These are phyloP conservation scores for Globisporangium barbulae DNA, from an alignment of 352 stramenopile species.

Conservation along the genomic window DNA sequence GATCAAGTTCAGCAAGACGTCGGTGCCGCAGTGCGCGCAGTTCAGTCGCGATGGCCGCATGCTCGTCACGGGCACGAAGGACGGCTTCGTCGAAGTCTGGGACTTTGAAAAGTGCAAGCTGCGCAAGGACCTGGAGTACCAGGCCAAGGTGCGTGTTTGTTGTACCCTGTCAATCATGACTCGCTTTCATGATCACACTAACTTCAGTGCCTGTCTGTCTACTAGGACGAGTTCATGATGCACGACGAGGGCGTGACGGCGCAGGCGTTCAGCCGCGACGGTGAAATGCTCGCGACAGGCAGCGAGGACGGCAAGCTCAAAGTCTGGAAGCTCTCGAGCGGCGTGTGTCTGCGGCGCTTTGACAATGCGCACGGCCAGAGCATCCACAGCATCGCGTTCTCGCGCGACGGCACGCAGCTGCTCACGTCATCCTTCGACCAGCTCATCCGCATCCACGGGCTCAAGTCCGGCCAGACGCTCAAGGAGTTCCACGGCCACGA, in stretches of 20 bases:
- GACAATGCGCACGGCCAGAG: slow-evolving; percentile 74
- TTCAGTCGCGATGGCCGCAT: slow-evolving; percentile 89
- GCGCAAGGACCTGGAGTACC: slow-evolving; percentile 92
- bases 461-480: slow-evolving; percentile 90
- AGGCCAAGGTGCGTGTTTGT: slow-evolving; percentile 57
- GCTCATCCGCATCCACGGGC: slow-evolving; percentile 90
- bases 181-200: background rate
- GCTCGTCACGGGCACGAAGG: slow-evolving; percentile 91
- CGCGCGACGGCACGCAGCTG: slow-evolving; percentile 88
- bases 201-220: background rate
- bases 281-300: slow-evolving; percentile 84
- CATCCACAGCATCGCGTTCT: slow-evolving; percentile 89
- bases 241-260: slow-evolving; percentile 86
- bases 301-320: slow-evolving; percentile 87
- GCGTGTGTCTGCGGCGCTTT: slow-evolving; percentile 89
- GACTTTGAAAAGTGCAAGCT: slow-evolving; percentile 89
- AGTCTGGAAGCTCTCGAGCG: slow-evolving; percentile 91
- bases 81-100: slow-evolving; percentile 95
- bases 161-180: background rate
- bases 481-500: slow-evolving; percentile 93
- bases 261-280: slow-evolving; percentile 86
- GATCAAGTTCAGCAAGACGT: slow-evolving; percentile 90
- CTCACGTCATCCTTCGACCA: slow-evolving; percentile 89
- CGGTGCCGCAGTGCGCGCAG: slow-evolving; percentile 69
- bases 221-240: slow-evolving; percentile 91